Evolutionary conservation across 169 alveolate genomes (phyloP), one percentile per base, ranked within the genome.

Genomic region (Plasmodium sp.): DNA sequence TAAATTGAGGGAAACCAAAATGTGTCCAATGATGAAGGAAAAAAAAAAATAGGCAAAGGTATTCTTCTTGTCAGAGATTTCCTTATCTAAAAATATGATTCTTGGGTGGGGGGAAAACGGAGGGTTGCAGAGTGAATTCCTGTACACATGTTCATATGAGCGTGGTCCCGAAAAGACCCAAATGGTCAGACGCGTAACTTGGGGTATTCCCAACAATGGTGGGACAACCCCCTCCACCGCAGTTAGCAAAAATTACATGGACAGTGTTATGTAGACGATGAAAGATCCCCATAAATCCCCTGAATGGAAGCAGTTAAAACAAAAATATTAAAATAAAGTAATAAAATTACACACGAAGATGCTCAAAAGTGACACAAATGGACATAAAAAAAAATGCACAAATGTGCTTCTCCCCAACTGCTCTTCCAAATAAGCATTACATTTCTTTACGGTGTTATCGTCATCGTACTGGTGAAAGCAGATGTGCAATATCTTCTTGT

Each of bases 241-340:
- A 31, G 39, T 54, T 58, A 14, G 43, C 27, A 34, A 83, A 51
- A 58, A 74, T 85, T 85, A 85, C 93, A 85, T 51, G 58, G 93
- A 85, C 56, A 85, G 81, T 33, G 93, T 45, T 74, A 85, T 54
- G 80, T 85, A 85, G 62, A 85, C 93, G 51, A 85, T 85, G 75
- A 85, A 85, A 10, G 93, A 85, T 85, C 93, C 93, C 93, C 93
- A 85, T 75, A 85, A 85, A 54, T 85, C 93, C 93, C 93, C 93
- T 85, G 12, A 67, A 31, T 67, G 39, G 27, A 67, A 67, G 39
- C 14, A 27, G 43, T 18, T 74, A 43, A 85, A 73, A 85, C 45
- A 73, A 73, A 74, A 84, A 85, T 51, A 51, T 31, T 73, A 72
- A 84, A 84, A 14, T 43, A 48, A 48, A 74, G 14, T 16, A 16